A percentile compares a stretch with the other conserved stretches of the same genome.
phyloP scores from a whole-genome alignment of 2,329 filamentous ascomycete species.

The Aspergillus candidus region DNA sequence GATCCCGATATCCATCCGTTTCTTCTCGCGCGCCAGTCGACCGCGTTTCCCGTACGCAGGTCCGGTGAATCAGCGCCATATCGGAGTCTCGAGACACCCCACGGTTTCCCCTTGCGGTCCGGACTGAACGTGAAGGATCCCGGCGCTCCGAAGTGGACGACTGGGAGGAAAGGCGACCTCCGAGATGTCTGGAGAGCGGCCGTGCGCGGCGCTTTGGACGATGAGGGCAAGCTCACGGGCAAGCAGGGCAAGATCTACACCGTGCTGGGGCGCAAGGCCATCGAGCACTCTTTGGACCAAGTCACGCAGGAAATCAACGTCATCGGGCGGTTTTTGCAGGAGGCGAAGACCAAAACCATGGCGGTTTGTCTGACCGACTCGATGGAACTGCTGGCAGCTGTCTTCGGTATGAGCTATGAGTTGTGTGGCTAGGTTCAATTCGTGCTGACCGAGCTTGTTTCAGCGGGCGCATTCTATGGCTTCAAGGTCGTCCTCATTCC shows the following conservation, averaged over 20 bases:
- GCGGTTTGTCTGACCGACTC: slow-evolving; percentile 92
- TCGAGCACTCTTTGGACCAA: slow-evolving; percentile 66
- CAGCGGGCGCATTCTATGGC: slow-evolving; percentile 82
- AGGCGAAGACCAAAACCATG: slow-evolving; percentile 64
- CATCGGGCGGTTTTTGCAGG: slow-evolving; percentile 70
- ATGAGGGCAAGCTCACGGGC: slow-evolving; percentile 55
- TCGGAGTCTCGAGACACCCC: slow-evolving; percentile 74
- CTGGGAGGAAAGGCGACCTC: slow-evolving; percentile 80
- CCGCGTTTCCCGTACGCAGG: slow-evolving; percentile 70
- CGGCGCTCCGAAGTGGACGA: slow-evolving; percentile 73
- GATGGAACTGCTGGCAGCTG: slow-evolving; percentile 70
- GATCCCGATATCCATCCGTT: slow-evolving; percentile 92
- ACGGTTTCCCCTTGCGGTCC: slow-evolving; percentile 71
- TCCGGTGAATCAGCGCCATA: slow-evolving; percentile 81
- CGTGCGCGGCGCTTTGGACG: slow-evolving; percentile 57
- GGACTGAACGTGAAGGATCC: slow-evolving; percentile 78
- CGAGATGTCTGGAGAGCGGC: slow-evolving; percentile 83
- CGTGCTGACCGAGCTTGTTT: slow-evolving; percentile 9
- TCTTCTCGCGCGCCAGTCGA: slow-evolving; percentile 77
- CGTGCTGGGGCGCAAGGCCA: slow-evolving; percentile 66
- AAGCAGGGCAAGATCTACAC: slow-evolving; percentile 68
- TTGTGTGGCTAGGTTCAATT: background rate
- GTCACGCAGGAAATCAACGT: slow-evolving; percentile 81
- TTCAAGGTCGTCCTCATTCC: slow-evolving; percentile 80
- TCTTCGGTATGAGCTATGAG: slow-evolving; percentile 56